Conservation (phyloP, 108 stramenopile genomes). For the Conticribra weissflogii region DNA sequence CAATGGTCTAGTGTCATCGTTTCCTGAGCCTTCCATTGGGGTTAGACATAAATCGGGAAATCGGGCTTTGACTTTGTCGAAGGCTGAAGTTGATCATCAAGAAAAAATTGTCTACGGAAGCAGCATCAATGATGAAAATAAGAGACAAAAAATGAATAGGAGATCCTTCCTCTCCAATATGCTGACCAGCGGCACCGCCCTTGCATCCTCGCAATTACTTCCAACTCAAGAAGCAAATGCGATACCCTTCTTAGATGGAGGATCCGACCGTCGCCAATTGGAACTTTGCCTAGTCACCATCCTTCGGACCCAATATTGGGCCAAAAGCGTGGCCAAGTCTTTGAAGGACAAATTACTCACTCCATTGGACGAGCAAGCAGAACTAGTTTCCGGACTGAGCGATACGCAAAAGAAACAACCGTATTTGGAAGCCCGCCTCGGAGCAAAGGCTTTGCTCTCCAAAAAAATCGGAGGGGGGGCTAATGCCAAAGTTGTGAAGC, state of each 20-base stretch:
- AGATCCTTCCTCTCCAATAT: slow-evolving; percentile 13
- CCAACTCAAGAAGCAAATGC: not conserved
- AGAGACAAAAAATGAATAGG: not conserved
- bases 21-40: no score
- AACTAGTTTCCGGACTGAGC: not conserved
- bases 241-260: slow-evolving; percentile 4
- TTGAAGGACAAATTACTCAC: slow-evolving; percentile 26
- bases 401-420: slow-evolving; percentile 40
- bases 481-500: slow-evolving; percentile 47
- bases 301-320: slow-evolving; percentile 73
- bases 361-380: not conserved
- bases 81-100: not conserved
- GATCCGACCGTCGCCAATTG: slow-evolving; percentile 51
- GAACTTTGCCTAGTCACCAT: slow-evolving; percentile 73
- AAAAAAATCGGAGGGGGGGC: slow-evolving; percentile 71
- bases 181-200: not conserved
- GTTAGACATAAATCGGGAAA: no score
- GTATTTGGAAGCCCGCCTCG: slow-evolving; percentile 78
- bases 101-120: not conserved
- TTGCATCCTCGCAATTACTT: not conserved
- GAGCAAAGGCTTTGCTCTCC: slow-evolving; percentile 77
- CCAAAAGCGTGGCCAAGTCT: slow-evolving; percentile 40
- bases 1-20: no score
- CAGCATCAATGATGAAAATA: no score
- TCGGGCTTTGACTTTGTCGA: no score